phyloP scores from a whole-genome alignment of 2,329 filamentous ascomycete species.

The Penicillium sp. region DNA sequence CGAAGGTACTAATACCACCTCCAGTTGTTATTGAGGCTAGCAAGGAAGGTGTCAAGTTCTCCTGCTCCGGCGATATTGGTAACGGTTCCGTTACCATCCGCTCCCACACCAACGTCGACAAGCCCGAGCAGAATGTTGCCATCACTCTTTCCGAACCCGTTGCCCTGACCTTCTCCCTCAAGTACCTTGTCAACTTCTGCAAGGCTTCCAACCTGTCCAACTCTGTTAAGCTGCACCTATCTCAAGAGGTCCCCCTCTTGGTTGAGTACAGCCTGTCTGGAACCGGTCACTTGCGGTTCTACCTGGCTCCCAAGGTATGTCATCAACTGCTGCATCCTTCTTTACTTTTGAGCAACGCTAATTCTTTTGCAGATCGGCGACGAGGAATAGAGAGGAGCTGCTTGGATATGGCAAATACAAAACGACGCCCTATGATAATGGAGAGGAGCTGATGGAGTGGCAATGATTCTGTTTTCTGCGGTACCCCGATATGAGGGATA shows the following conservation, averaged over 20 bases:
- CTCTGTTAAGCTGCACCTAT: conserved; percentile 85
- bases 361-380: conserved; percentile 56
- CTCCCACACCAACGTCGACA: conserved; percentile 81
- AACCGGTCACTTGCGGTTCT: conserved; percentile 90
- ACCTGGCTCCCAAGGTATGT: conserved; percentile 91
- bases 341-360: conserved; percentile 25
- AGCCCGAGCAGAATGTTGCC: conserved; percentile 75
- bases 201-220: conserved; percentile 82
- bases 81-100: conserved; percentile 89
- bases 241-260: conserved; percentile 89
- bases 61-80: conserved; percentile 88
- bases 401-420: conserved; percentile 16
- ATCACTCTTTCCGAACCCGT: conserved; percentile 92
- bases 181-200: conserved; percentile 99
- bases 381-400: conserved; percentile 40
- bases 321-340: conserved; percentile 8
- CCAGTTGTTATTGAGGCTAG: conserved; percentile 91
- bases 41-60: conserved; percentile 97
- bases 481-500: conserved; percentile 14
- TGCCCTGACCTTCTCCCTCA: conserved; percentile 91
- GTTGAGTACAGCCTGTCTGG: conserved; percentile 77
- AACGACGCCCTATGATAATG: conserved; percentile 27
- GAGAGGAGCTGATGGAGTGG: conserved; percentile 44
- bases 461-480: conserved; percentile 34
- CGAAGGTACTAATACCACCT: conserved; percentile 12